phyloP scores from a whole-genome alignment of 192 early-diverging fungal genomes.

The Entophlyctis luteolus region DNA sequence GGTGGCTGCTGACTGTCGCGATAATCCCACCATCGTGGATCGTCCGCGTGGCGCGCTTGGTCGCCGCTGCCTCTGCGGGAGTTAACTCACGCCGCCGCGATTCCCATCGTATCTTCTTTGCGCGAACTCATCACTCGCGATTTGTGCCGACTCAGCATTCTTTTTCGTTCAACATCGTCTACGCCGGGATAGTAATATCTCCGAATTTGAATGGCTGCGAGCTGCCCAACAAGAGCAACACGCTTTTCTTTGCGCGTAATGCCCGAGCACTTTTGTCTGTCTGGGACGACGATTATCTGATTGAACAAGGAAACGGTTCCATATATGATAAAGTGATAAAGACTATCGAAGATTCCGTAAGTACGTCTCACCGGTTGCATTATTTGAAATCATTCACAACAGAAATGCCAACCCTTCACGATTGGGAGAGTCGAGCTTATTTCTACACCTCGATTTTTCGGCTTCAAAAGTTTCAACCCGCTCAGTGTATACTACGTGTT shows the following conservation, averaged over 20 bases:
- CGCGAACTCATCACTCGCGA: slow-evolving; percentile 43
- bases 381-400: background rate
- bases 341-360: too few relatives aligned
- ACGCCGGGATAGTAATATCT: slow-evolving; percentile 39
- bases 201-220: slow-evolving; percentile 2
- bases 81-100: background rate
- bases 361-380: background rate
- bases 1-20: too few relatives aligned
- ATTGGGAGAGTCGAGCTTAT: slow-evolving; percentile 43
- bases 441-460: slow-evolving; percentile 51
- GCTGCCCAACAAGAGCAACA: background rate
- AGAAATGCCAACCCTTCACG: slow-evolving; percentile 14
- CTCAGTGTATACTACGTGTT: slow-evolving; percentile 52
- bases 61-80: background rate
- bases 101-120: slow-evolving; percentile 31
- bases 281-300: slow-evolving; percentile 32
- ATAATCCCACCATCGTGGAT: too few relatives aligned
- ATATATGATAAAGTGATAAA: slow-evolving; percentile 10
- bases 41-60: too few relatives aligned
- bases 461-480: slow-evolving; percentile 50
- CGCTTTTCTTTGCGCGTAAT: background rate
- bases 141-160: slow-evolving; percentile 40
- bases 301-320: too few relatives aligned
- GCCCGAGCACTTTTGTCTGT: slow-evolving; percentile 27
- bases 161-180: slow-evolving; percentile 54